Conservation (phyloP, 345 rosid genomes). For the Camelina neglecta region DNA sequence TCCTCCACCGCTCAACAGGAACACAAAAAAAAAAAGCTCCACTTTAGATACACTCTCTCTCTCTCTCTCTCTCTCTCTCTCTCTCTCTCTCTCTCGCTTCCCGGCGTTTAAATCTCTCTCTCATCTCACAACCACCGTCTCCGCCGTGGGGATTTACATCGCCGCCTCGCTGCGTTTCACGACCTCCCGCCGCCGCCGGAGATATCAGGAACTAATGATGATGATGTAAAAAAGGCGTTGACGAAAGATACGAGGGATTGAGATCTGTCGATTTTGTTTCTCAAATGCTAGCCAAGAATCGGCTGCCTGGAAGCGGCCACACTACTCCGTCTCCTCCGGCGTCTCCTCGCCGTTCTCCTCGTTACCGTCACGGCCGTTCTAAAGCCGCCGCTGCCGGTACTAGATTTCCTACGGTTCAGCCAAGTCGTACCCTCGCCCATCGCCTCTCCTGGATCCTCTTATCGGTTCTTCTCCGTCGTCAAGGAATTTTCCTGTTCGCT, state of each 20-base stretch:
- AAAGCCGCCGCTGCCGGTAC: slow-evolving; percentile 50
- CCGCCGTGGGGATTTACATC: slow-evolving; percentile 2
- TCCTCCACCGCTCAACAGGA: slow-evolving; percentile 45
- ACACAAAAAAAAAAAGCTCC: background rate
- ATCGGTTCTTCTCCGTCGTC: slow-evolving; percentile 91
- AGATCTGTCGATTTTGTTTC: slow-evolving; percentile 36
- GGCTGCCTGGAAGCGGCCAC: slow-evolving; percentile 94
- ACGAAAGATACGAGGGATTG: slow-evolving; percentile 29
- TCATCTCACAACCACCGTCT: slow-evolving; percentile 13
- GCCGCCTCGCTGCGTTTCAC: background rate
- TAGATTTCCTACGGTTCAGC: slow-evolving; percentile 56
- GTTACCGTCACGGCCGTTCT: slow-evolving; percentile 72
- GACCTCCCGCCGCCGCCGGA: slow-evolving; percentile 2
- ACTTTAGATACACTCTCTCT: slow-evolving; percentile 3
- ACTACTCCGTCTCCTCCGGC: slow-evolving; percentile 95
- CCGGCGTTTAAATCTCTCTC: slow-evolving; percentile 37
- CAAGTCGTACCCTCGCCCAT: slow-evolving; percentile 67
- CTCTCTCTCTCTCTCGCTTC: slow-evolving; percentile 17
- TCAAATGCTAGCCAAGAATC: slow-evolving; percentile 83
- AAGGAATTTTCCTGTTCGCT: slow-evolving; percentile 88
- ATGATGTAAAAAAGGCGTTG: slow-evolving; percentile 22
- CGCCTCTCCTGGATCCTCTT: slow-evolving; percentile 84
- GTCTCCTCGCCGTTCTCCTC: slow-evolving; percentile 90
- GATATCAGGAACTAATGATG: background rate
- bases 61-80: slow-evolving; percentile 32